These are phyloP conservation scores for Tillandsia leiboldiana DNA, from an alignment of 176 grass and related monocot genomes.

Conservation along the genomic window DNA sequence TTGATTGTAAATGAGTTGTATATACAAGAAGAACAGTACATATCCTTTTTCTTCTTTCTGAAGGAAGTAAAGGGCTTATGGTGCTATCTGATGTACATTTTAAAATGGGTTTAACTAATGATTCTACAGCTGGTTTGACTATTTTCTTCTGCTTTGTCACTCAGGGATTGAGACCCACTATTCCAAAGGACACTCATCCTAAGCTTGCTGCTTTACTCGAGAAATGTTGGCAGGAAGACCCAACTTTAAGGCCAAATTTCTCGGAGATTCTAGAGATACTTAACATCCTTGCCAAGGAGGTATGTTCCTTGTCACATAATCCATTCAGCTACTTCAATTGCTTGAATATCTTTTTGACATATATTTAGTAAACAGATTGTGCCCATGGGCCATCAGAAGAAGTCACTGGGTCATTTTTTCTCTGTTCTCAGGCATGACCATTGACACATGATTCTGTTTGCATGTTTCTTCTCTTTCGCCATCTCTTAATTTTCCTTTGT, in stretches of 20 bases:
- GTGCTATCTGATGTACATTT: too few relatives aligned
- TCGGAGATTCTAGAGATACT: slow-evolving; percentile 59
- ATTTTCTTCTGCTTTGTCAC: neutral
- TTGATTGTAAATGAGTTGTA: too few relatives aligned
- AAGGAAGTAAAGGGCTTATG: too few relatives aligned
- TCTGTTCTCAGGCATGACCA: slow-evolving; percentile 10
- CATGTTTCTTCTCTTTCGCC: too few relatives aligned
- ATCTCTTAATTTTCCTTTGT: too few relatives aligned
- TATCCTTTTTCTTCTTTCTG: too few relatives aligned
- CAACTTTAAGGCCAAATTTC: slow-evolving; percentile 63
- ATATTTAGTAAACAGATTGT: slow-evolving; percentile 7
- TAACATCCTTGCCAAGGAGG: slow-evolving; percentile 46
- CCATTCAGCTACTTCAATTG: neutral
- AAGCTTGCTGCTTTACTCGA: slow-evolving; percentile 44
- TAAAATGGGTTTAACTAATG: too few relatives aligned
- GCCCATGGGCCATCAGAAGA: slow-evolving; percentile 20
- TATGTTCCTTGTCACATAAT: slow-evolving; percentile 7
- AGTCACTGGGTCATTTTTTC: slow-evolving; percentile 11
- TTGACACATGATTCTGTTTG: neutral
- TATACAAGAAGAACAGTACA: too few relatives aligned
- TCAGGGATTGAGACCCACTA: slow-evolving; percentile 42
- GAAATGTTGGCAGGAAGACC: slow-evolving; percentile 73
- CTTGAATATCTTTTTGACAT: too few relatives aligned
- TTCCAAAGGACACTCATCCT: slow-evolving; percentile 52
- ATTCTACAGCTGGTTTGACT: too few relatives aligned